Percentiles rank a stretch among this genome's conserved stretches.
Conservation (phyloP, 139 green algal genomes). For the Diplosphaera chodatii region DNA sequence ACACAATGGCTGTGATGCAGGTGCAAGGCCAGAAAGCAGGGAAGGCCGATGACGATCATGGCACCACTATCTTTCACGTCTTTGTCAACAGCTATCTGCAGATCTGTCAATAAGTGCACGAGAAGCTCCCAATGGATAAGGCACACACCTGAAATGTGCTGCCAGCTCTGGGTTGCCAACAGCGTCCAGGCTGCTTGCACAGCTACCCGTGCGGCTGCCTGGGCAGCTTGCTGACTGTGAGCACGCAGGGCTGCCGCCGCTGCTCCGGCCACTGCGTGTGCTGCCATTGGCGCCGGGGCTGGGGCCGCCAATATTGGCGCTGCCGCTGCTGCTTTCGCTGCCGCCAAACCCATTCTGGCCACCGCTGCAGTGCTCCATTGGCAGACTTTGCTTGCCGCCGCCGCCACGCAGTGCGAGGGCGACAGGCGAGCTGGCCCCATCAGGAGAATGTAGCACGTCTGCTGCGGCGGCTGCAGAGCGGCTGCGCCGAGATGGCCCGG, state of each 20-base stretch:
- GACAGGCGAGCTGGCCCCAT: slow-evolving; percentile 1
- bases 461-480: not conserved
- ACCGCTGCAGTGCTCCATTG: not conserved
- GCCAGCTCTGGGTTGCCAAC: not conserved
- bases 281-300: not conserved
- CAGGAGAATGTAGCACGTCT: not conserved
- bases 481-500: not conserved
- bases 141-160: not conserved
- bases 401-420: too few relatives aligned
- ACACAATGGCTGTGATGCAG: too few relatives aligned
- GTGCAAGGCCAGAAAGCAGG: too few relatives aligned
- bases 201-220: not conserved
- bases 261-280: not conserved
- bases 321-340: slow-evolving; percentile 7
- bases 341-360: not conserved
- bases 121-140: too few relatives aligned
- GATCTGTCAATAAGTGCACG: too few relatives aligned
- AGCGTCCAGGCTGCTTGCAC: not conserved
- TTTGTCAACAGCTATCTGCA: too few relatives aligned
- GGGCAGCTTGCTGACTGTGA: not conserved
- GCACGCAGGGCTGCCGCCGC: not conserved
- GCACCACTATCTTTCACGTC: too few relatives aligned
- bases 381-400: too few relatives aligned
- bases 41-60: too few relatives aligned
- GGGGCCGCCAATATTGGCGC: not conserved